phyloP scores from a whole-genome alignment of 768 basidiomycete species.

The Boletus bicolor region DNA sequence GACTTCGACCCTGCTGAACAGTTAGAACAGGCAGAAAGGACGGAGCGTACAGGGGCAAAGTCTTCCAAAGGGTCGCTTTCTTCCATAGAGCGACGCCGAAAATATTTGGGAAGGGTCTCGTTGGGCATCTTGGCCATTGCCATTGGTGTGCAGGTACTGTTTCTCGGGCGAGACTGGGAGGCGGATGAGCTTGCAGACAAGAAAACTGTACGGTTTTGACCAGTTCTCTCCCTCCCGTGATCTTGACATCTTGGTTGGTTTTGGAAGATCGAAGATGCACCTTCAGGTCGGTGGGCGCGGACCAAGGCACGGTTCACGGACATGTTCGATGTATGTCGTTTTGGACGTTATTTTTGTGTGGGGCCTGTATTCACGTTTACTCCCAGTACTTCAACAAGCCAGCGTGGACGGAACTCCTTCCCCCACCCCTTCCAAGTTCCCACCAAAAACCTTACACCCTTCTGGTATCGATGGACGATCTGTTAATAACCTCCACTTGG shows the following conservation, averaged over 20 bases:
- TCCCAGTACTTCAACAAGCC: conserved; percentile 89
- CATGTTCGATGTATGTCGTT: conserved; percentile 60
- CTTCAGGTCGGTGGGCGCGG: conserved; percentile 61
- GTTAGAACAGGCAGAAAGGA: conserved; percentile 33
- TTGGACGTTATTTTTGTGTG: not conserved
- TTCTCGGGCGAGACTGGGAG: conserved; percentile 79
- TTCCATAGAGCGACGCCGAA: conserved; percentile 70
- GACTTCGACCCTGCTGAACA: conserved; percentile 61
- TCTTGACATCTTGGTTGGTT: not conserved
- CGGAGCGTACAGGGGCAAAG: conserved; percentile 66
- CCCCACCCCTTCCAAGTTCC: conserved; percentile 76
- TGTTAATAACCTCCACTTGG: conserved; percentile 91
- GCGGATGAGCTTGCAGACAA: conserved; percentile 63
- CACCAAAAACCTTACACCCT: conserved; percentile 91
- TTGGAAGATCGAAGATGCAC: conserved; percentile 53
- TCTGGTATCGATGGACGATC: conserved; percentile 85
- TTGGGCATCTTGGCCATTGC: conserved; percentile 54
- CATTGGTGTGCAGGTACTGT: conserved; percentile 53
- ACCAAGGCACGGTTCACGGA: conserved; percentile 60
- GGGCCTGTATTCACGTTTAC: not conserved
- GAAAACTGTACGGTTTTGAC: conserved; percentile 50
- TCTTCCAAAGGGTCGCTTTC: conserved; percentile 78
- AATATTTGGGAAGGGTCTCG: conserved; percentile 52
- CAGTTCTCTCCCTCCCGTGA: not conserved
- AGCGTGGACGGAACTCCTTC: conserved; percentile 87